Percentiles rank a stretch among this genome's conserved stretches.
phyloP scores from a whole-genome alignment of 2,329 filamentous ascomycete species.

The Emydomyces testavorans region DNA sequence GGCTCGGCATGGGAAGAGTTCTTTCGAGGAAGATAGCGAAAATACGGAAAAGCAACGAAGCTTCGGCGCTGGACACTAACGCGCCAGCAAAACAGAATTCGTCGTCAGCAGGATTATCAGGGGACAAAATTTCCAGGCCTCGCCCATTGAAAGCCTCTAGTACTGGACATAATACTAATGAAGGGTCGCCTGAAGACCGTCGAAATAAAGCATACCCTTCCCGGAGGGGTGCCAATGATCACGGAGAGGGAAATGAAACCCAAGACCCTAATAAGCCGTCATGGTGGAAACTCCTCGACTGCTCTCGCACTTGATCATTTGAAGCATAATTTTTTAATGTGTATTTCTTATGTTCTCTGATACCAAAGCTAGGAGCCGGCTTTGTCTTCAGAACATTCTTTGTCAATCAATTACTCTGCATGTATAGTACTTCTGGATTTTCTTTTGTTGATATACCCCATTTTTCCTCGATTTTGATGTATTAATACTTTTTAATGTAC shows the following conservation, averaged over 20 bases:
- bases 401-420: neutral
- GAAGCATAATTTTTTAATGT: slow-evolving; percentile 5
- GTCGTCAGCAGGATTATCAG: neutral
- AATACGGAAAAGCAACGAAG: slow-evolving; percentile 11
- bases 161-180: neutral
- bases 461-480: no score
- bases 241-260: neutral
- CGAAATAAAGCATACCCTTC: neutral
- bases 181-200: neutral
- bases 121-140: neutral
- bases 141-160: neutral
- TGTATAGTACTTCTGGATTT: neutral
- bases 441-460: neutral
- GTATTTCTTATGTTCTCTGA: neutral
- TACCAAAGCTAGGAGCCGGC: neutral
- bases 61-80: neutral
- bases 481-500: no score
- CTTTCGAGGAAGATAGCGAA: slow-evolving; percentile 12
- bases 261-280: neutral
- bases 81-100: neutral
- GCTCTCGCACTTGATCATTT: slow-evolving; percentile 2
- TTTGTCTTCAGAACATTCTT: neutral
- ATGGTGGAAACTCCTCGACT: slow-evolving; percentile 11
- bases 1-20: slow-evolving; percentile 13
- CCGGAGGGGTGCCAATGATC: neutral